Evolutionary conservation across 2,329 filamentous ascomycete species (phyloP).

Genomic region (Ascochyta fabae): DNA sequence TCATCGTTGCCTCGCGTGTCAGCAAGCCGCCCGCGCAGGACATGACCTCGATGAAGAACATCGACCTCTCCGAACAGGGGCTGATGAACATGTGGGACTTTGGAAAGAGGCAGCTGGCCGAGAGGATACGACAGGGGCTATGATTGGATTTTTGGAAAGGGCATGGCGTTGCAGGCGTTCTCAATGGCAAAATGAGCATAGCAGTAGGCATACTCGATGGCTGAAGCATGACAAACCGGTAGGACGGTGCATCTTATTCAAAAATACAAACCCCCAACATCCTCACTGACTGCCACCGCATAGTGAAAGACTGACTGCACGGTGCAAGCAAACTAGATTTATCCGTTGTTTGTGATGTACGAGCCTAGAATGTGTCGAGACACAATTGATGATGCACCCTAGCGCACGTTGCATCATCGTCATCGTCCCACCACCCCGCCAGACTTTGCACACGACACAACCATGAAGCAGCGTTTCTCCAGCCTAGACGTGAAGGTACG

Average conservation of each 20-base stretch:
- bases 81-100: conserved; percentile 93
- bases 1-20: conserved; percentile 89
- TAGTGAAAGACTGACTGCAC: neutral
- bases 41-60: conserved; percentile 84
- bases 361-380: neutral
- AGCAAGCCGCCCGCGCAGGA: conserved; percentile 91
- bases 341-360: neutral
- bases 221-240: conserved; percentile 18
- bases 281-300: conserved; percentile 9
- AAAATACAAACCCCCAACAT: conserved; percentile 12
- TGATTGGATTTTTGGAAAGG: conserved; percentile 26
- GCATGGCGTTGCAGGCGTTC: conserved; percentile 44
- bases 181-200: conserved; percentile 26
- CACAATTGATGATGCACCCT: neutral
- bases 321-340: neutral
- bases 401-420: conserved; percentile 31
- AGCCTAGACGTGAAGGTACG: conserved; percentile 76
- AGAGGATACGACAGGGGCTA: conserved; percentile 82
- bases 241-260: conserved; percentile 9
- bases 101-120: conserved; percentile 87
- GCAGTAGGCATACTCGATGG: conserved; percentile 19
- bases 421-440: conserved; percentile 41
- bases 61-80: conserved; percentile 94
- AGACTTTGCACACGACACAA: conserved; percentile 43
- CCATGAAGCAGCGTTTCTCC: conserved; percentile 81